A percentile compares a stretch with the other conserved stretches of the same genome.
Conservation (phyloP, 164 flowering plant species). For the Protea cynaroides region DNA sequence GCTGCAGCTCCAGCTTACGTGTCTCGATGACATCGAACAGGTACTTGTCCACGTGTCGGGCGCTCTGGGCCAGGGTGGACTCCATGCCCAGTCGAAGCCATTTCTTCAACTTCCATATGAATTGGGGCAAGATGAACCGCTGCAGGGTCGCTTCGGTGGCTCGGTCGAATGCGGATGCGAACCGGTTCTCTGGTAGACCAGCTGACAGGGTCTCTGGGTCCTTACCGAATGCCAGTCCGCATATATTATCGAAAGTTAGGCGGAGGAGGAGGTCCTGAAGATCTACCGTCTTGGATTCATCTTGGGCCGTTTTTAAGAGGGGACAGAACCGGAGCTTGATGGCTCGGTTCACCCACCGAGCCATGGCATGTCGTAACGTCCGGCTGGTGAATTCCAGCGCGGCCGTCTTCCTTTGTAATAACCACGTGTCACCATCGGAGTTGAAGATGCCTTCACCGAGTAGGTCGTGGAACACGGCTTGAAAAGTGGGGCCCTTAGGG, state of each 20-base stretch:
- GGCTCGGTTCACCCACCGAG: constrained; percentile 59
- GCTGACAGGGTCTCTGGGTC: constrained; percentile 54
- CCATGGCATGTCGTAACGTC: constrained; percentile 68
- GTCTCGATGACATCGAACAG: constrained; percentile 39
- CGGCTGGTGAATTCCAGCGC: constrained; percentile 62
- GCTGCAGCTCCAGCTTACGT: constrained; percentile 49
- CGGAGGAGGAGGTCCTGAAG: constrained; percentile 57
- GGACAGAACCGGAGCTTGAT: constrained; percentile 47
- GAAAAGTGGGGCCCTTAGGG: constrained; percentile 73
- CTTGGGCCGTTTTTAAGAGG: constrained; percentile 41
- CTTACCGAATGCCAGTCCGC: constrained; percentile 60
- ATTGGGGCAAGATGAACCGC: constrained; percentile 48
- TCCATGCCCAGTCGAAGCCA: constrained; percentile 62
- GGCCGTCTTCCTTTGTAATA: constrained; percentile 57
- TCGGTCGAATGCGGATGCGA: constrained; percentile 54
- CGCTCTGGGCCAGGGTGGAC: constrained; percentile 35
- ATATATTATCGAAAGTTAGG: constrained; percentile 68
- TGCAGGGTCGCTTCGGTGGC: constrained; percentile 70
- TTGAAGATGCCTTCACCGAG: constrained; percentile 67
- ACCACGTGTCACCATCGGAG: constrained; percentile 74
- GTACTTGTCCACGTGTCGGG: constrained; percentile 37
- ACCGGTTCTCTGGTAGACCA: constrained; percentile 51
- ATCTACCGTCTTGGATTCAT: constrained; percentile 35
- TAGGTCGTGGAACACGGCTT: constrained; percentile 57
- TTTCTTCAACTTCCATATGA: constrained; percentile 54